Conservation (phyloP, 129 eudicot species). For the Helianthus annuus region HanXRQr2.0-SUNRISE NC_035449.2:32551373-32551872, state of each 20-base stretch:
- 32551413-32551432: not conserved
- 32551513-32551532: not conserved
- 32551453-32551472: not conserved
- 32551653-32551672: constrained; percentile 90
- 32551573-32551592: not conserved
- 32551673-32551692: constrained; percentile 99
- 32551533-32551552: not conserved
- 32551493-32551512: not conserved
- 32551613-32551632: not conserved
- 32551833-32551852: constrained; percentile 1
- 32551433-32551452: not conserved
- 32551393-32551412: not conserved
- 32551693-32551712: constrained; percentile 95
- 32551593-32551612: constrained; percentile 1
- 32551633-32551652: not conserved
- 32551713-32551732: constrained; percentile 99
- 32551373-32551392: not conserved
- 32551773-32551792: not conserved
- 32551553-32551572: not conserved
- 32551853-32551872: not conserved
- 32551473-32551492: not conserved
- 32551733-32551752: constrained; percentile 78
- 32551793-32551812: not conserved
- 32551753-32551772: constrained; percentile 21
- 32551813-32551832: not conserved